Conservation (phyloP, 1,284 basidiomycete species). For the Puccinia sorghi region DNA sequence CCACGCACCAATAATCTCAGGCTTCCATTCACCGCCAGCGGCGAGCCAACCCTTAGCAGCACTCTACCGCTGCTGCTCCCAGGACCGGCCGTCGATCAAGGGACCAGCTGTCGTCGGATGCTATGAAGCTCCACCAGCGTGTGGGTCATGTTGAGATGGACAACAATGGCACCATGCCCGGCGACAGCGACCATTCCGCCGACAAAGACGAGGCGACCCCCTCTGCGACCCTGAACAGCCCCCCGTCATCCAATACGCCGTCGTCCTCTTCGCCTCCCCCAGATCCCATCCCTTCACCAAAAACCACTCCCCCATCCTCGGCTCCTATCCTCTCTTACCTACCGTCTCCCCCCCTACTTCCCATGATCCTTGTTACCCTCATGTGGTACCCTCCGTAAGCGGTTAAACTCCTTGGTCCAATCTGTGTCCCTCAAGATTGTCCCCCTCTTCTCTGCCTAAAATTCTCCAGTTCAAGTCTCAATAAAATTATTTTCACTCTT, state of each 20-base stretch:
- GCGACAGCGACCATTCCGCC: neutral
- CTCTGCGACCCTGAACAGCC: slow-evolving; percentile 21
- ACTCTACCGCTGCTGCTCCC: no score
- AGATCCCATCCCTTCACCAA: neutral
- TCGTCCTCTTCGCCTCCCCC: neutral
- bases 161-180: neutral
- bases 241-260: neutral
- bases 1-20: neutral
- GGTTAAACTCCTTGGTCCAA: no score
- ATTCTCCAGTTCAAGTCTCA: no score
- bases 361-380: neutral
- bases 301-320: neutral
- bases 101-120: no score
- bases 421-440: no score
- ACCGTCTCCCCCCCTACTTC: neutral
- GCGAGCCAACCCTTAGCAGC: neutral
- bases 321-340: slow-evolving; percentile 6
- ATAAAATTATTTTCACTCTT: no score
- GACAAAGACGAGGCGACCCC: neutral
- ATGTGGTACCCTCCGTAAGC: no score
- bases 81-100: no score
- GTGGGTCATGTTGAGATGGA: neutral
- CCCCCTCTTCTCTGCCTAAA: no score
- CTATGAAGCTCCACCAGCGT: neutral
- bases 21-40: neutral